These are phyloP conservation scores for Aspergillus aculeatus DNA, from an alignment of 2,329 filamentous ascomycete genomes.

Conservation along the genomic window DNA sequence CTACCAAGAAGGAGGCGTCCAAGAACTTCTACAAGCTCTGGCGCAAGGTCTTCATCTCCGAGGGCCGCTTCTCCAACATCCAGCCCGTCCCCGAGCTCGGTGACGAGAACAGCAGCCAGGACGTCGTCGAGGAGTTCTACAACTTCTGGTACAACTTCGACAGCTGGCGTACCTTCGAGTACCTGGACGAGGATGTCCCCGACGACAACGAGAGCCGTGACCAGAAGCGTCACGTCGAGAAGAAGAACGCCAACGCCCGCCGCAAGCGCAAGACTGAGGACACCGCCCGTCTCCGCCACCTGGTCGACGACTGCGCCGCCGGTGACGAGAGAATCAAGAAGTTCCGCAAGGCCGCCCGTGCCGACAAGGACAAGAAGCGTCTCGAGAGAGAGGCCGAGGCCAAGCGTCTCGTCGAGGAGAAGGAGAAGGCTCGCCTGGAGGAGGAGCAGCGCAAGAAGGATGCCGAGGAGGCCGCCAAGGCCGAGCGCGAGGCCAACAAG, in stretches of 20 bases:
- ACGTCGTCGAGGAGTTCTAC: constrained; percentile 93
- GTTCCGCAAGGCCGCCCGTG: constrained; percentile 88
- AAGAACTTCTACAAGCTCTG: constrained; percentile 97
- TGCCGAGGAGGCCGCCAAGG: constrained; percentile 83
- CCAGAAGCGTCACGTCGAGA: constrained; percentile 96
- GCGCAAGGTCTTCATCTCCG: constrained; percentile 84
- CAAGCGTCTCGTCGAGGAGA: constrained; percentile 82
- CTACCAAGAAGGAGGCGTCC: constrained; percentile 82
- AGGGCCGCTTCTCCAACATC: constrained; percentile 86
- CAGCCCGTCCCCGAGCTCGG: constrained; percentile 88
- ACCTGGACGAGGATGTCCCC: constrained; percentile 96
- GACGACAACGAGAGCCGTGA: constrained; percentile 99
- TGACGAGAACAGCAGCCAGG: constrained; percentile 76
- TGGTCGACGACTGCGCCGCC: constrained; percentile 82
- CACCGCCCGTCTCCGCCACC: constrained; percentile 80
- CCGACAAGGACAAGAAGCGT: constrained; percentile 93
- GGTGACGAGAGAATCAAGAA: constrained; percentile 95
- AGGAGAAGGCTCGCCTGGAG: constrained; percentile 76
- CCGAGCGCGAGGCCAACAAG: constrained; percentile 77
- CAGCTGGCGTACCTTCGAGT: constrained; percentile 96
- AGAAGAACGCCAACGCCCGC: constrained; percentile 95
- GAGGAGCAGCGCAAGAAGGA: constrained; percentile 78
- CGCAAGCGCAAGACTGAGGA: constrained; percentile 99
- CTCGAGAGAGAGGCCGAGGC: constrained; percentile 88
- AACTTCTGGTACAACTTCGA: constrained; percentile 99